Percentiles rank a stretch among this genome's conserved stretches.
Conservation (phyloP, 2,329 filamentous ascomycete species). For the Aspergillus intermedius region DNA sequence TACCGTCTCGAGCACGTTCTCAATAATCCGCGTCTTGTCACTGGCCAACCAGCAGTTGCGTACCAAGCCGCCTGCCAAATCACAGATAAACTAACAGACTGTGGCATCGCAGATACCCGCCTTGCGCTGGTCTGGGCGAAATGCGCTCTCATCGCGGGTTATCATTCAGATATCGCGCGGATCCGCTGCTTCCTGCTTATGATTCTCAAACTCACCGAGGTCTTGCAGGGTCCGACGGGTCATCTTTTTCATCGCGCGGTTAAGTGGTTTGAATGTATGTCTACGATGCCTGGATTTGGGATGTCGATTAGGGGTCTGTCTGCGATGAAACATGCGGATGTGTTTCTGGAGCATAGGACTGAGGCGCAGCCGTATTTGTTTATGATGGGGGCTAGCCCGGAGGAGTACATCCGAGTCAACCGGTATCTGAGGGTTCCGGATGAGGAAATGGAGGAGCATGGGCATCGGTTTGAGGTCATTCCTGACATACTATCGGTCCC, state of each 20-base stretch:
- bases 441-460: background rate
- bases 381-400: conserved; percentile 8
- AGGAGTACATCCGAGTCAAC: conserved; percentile 9
- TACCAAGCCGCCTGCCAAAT: conserved; percentile 10
- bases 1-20: conserved; percentile 4
- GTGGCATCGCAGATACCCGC: conserved; percentile 10
- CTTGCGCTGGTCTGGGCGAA: conserved; percentile 11
- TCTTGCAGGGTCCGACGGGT: conserved; percentile 9
- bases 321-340: background rate
- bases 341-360: background rate
- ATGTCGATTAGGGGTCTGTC: conserved; percentile 11
- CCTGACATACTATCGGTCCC: no score
- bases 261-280: conserved; percentile 4
- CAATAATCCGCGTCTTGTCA: conserved; percentile 1
- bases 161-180: conserved; percentile 19
- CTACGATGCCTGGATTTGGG: conserved; percentile 11
- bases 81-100: background rate
- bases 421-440: conserved; percentile 4
- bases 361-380: conserved; percentile 9
- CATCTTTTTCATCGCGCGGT: conserved; percentile 4
- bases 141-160: conserved; percentile 17
- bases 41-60: conserved; percentile 8
- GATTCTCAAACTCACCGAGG: conserved; percentile 7
- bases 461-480: background rate
- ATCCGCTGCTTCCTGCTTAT: conserved; percentile 12